These are phyloP conservation scores for Yamagishiella unicocca DNA, from an alignment of 139 green algal genomes.

Conservation along the genomic window DNA sequence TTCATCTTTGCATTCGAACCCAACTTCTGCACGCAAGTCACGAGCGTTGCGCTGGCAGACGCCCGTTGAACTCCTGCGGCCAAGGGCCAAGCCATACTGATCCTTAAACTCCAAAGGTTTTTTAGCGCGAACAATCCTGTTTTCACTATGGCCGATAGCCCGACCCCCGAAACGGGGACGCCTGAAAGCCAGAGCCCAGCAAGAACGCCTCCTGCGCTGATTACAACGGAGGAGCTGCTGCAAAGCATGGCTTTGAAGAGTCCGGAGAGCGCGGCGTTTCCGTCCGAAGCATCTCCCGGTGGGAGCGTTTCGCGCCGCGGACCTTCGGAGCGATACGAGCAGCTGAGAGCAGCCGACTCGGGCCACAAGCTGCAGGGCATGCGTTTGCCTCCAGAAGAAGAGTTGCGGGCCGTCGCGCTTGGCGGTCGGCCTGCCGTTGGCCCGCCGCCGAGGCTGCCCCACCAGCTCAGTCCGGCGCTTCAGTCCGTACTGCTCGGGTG, in stretches of 20 bases:
- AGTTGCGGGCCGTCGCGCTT: background rate
- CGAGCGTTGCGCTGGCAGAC: too few species aligned
- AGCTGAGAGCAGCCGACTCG: background rate
- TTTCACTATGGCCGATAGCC: conserved; percentile 16
- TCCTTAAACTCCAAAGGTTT: too few species aligned
- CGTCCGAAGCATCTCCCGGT: background rate
- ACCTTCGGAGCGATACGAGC: background rate
- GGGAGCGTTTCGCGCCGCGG: conserved; percentile 2
- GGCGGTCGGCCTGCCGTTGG: background rate
- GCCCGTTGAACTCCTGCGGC: too few species aligned
- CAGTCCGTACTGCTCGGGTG: conserved; percentile 29
- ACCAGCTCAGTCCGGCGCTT: conserved; percentile 28
- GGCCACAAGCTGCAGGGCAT: background rate
- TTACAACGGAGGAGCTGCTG: conserved; percentile 24
- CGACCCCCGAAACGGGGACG: conserved; percentile 24
- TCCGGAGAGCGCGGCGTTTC: background rate
- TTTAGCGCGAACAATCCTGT: too few species aligned
- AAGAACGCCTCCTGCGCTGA: conserved; percentile 1
- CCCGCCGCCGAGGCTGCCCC: conserved; percentile 11
- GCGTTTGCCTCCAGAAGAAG: background rate
- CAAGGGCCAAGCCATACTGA: too few species aligned
- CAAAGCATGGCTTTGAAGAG: background rate
- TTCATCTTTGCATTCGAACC: too few species aligned
- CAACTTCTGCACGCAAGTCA: too few species aligned
- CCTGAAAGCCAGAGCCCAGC: background rate